Conservation (phyloP, 2,329 filamentous ascomycete species). For the Orbilia quercus region DNA sequence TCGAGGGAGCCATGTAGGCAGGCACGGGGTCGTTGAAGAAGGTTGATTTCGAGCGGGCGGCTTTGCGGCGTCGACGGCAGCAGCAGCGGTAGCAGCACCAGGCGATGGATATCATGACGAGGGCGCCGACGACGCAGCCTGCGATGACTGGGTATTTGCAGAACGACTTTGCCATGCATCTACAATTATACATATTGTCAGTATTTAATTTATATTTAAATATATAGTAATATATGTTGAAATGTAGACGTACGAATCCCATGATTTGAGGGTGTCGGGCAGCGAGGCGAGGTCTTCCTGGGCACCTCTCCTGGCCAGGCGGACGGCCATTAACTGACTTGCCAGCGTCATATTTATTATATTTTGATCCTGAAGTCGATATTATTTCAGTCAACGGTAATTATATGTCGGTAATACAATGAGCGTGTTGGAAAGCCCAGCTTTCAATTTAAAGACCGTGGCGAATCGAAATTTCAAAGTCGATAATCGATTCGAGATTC, state of each 20-base stretch:
- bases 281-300: slow-evolving; percentile 53
- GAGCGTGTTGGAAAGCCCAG: slow-evolving; percentile 47
- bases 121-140: slow-evolving; percentile 58
- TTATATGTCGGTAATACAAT: too few species aligned
- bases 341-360: slow-evolving; percentile 16
- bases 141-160: slow-evolving; percentile 60
- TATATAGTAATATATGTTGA: too few species aligned
- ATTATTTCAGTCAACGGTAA: too few species aligned
- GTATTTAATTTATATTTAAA: too few species aligned
- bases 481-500: slow-evolving; percentile 7
- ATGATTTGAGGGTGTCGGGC: slow-evolving; percentile 40
- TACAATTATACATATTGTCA: slow-evolving; percentile 7
- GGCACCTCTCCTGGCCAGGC: slow-evolving; percentile 62
- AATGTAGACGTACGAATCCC: slow-evolving; percentile 49
- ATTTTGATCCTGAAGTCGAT: too few species aligned
- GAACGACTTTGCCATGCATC: slow-evolving; percentile 53
- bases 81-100: slow-evolving; percentile 60
- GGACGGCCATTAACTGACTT: slow-evolving; percentile 24
- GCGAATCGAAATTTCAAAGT: slow-evolving; percentile 34
- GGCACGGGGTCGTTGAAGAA: slow-evolving; percentile 53
- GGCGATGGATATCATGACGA: slow-evolving; percentile 58
- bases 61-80: slow-evolving; percentile 43
- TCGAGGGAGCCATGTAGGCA: slow-evolving; percentile 44
- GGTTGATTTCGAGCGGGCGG: slow-evolving; percentile 42
- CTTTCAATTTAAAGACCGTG: slow-evolving; percentile 42